These are phyloP conservation scores for Podila minutissima DNA, from an alignment of 192 early-diverging fungal species.

Conservation along the genomic window DNA sequence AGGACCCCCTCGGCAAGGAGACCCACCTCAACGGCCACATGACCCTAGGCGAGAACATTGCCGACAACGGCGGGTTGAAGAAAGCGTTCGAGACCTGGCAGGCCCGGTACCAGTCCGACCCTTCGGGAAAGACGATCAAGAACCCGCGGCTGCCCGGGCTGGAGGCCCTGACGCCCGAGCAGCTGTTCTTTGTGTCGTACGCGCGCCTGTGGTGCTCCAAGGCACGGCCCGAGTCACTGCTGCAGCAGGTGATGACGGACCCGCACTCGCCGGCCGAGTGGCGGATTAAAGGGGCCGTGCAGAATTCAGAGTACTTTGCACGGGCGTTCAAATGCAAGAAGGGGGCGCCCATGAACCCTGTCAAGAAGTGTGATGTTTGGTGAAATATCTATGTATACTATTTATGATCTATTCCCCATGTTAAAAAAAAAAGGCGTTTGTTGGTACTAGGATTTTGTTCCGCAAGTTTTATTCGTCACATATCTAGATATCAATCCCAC, in stretches of 20 bases:
- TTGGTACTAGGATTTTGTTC: no score
- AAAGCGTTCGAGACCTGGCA: constrained; percentile 55
- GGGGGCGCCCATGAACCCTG: no score
- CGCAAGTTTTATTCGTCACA: no score
- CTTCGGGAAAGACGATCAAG: constrained; percentile 38
- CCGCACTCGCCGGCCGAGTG: constrained; percentile 66
- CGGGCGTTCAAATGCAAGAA: no score
- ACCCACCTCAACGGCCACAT: constrained; percentile 55
- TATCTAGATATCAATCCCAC: not conserved
- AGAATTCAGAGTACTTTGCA: no score
- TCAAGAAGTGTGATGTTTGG: no score
- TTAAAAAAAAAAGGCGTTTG: no score
- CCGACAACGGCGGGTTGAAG: constrained; percentile 71
- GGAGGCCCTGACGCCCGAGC: constrained; percentile 57
- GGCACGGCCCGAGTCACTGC: constrained; percentile 30
- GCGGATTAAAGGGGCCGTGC: constrained; percentile 72
- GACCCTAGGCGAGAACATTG: constrained; percentile 70
- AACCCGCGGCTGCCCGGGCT: constrained; percentile 53
- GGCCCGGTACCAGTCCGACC: not conserved
- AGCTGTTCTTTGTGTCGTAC: constrained; percentile 73
- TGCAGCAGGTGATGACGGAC: constrained; percentile 47
- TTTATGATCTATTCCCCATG: no score
- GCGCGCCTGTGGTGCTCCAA: constrained; percentile 70
- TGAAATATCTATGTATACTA: no score
- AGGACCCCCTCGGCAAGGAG: constrained; percentile 30